These are phyloP conservation scores for Kwoniella europaea DNA, from an alignment of 768 basidiomycete genomes.

Conservation along the genomic window DNA sequence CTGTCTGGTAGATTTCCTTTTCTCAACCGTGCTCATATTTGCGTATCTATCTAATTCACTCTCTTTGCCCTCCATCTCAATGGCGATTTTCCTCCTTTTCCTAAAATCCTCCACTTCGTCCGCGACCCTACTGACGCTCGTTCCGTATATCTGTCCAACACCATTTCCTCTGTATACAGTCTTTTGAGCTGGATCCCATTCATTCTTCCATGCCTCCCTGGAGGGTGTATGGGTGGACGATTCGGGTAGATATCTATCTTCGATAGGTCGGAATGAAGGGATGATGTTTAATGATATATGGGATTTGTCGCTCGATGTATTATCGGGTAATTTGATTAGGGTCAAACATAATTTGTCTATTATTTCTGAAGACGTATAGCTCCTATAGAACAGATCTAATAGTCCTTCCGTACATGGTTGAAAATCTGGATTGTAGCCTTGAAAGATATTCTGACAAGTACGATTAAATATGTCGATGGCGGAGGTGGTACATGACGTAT, in stretches of 20 bases:
- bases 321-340: constrained; percentile 11
- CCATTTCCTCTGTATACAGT: constrained; percentile 33
- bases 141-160: constrained; percentile 42
- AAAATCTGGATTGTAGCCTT: constrained; percentile 32
- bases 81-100: constrained; percentile 25
- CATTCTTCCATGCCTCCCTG: neutral
- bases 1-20: constrained; percentile 64
- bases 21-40: constrained; percentile 4
- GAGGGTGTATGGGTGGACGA: neutral
- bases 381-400: constrained; percentile 29
- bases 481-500: constrained; percentile 44
- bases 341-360: constrained; percentile 28
- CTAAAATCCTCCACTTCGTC: constrained; percentile 30
- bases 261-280: constrained; percentile 7
- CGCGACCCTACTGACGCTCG: constrained; percentile 11
- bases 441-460: constrained; percentile 24
- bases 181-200: neutral
- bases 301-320: neutral
- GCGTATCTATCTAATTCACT: constrained; percentile 10
- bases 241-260: constrained; percentile 19
- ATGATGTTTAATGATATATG: constrained; percentile 20
- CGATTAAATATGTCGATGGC: constrained; percentile 45
- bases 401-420: constrained; percentile 46
- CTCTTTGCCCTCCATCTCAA: constrained; percentile 23
- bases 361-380: constrained; percentile 16